phyloP scores from a whole-genome alignment of 2,329 filamentous ascomycete species.

The Fusarium oxysporum region DNA sequence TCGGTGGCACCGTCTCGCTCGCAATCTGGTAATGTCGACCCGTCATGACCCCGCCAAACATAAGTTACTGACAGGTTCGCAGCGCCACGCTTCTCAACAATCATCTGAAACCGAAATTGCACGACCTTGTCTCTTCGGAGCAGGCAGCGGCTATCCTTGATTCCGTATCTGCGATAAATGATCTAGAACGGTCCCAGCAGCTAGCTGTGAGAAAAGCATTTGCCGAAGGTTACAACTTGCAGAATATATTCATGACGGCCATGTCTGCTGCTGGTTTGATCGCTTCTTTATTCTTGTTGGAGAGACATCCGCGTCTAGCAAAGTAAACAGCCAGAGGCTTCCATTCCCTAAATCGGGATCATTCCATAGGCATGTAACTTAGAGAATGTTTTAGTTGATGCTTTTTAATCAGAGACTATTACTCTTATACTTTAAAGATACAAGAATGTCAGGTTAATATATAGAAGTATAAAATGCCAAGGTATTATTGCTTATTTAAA shows the following conservation, averaged over 20 bases:
- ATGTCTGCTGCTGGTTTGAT: not conserved
- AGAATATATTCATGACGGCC: slow-evolving; percentile 3
- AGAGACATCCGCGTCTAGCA: not conserved
- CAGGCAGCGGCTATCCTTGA: not conserved
- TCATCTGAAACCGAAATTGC: not conserved
- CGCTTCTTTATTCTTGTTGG: not conserved
- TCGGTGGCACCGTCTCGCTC: slow-evolving; percentile 7
- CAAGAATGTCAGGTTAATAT: too few relatives aligned
- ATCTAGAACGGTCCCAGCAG: not conserved
- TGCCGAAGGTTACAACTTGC: not conserved
- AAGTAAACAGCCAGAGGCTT: not conserved
- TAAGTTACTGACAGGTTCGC: accelerated
- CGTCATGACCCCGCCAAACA: accelerated
- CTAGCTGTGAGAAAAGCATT: not conserved
- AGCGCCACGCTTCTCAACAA: slow-evolving; percentile 8
- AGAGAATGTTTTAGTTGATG: too few relatives aligned
- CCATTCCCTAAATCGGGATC: accelerated
- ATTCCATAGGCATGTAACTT: too few relatives aligned
- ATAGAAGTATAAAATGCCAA: too few relatives aligned
- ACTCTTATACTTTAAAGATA: too few relatives aligned
- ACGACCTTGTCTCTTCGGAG: not conserved
- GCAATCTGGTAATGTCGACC: not conserved
- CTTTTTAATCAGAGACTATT: too few relatives aligned
- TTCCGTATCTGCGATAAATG: not conserved
- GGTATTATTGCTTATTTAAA: too few relatives aligned